A percentile compares a stretch with the other conserved stretches of the same genome.
Conservation (phyloP, 2,329 filamentous ascomycete species). For the Talaromyces sp. region DNA sequence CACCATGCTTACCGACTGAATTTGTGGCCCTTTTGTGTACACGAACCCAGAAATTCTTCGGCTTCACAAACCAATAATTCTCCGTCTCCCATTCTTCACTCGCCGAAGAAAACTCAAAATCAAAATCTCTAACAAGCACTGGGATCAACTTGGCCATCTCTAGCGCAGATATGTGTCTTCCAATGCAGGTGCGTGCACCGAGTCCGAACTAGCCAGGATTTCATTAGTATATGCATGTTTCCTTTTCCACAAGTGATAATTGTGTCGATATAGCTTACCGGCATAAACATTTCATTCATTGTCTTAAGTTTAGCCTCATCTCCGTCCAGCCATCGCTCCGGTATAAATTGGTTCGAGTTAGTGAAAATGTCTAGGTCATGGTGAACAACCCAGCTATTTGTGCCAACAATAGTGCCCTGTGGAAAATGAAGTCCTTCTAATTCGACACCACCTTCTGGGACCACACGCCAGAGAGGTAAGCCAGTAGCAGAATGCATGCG, state of each 20-base stretch:
- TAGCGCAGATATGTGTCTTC: constrained; percentile 21
- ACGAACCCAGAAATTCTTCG: background rate
- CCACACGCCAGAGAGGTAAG: constrained; percentile 13
- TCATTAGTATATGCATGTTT: background rate
- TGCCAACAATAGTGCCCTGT: constrained; percentile 33
- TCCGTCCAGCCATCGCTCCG: constrained; percentile 23
- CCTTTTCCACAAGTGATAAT: background rate
- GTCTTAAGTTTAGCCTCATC: constrained; percentile 18
- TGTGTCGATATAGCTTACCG: background rate
- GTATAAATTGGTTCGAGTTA: constrained; percentile 22
- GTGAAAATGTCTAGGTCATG: constrained; percentile 17
- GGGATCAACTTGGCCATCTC: constrained; percentile 23
- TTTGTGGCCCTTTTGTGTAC: background rate
- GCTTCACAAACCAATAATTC: constrained; percentile 4
- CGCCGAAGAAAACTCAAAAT: background rate
- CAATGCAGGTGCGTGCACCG: constrained; percentile 20
- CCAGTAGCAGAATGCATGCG: constrained; percentile 13
- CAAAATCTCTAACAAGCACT: constrained; percentile 16
- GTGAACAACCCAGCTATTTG: constrained; percentile 20
- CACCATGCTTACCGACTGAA: background rate
- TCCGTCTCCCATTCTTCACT: background rate
- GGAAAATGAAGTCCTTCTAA: constrained; percentile 20
- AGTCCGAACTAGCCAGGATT: constrained; percentile 16
- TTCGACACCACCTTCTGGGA: constrained; percentile 10
- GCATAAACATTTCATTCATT: constrained; percentile 11